Evolutionary conservation across 208 protist genomes (phyloP).

Genomic region (Strigomonas culicis): DNA sequence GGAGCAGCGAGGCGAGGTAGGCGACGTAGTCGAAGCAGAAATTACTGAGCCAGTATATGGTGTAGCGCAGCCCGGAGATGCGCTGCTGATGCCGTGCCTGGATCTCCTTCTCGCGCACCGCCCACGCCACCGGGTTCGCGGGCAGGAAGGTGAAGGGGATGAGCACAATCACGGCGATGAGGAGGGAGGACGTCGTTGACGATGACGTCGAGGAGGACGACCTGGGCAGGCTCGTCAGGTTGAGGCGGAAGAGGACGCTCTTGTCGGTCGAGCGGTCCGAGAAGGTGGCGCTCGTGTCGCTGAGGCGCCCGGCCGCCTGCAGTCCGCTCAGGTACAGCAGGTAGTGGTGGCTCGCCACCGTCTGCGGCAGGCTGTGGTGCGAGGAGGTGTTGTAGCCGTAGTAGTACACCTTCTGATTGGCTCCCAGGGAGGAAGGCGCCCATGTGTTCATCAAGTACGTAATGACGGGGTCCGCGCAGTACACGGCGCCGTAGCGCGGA

Average conservation of each 20-base stretch:
- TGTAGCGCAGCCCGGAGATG: constrained; percentile 44
- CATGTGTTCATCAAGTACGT: too few relatives aligned
- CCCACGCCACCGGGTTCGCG: constrained; percentile 48
- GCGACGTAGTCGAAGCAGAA: constrained; percentile 57
- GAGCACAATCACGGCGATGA: constrained; percentile 53
- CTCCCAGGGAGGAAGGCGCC: too few relatives aligned
- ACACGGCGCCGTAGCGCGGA: too few relatives aligned
- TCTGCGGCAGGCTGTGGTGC: constrained; percentile 21
- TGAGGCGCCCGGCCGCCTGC: too few relatives aligned
- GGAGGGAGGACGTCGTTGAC: constrained; percentile 25
- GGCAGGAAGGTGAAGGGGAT: constrained; percentile 73
- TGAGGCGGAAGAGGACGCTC: too few relatives aligned
- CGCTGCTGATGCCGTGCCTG: constrained; percentile 57
- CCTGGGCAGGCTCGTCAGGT: too few relatives aligned
- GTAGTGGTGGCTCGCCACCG: constrained; percentile 27
- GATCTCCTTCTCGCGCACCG: constrained; percentile 54
- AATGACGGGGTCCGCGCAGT: too few relatives aligned
- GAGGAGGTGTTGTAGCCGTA: constrained; percentile 32
- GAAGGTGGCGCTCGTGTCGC: too few relatives aligned
- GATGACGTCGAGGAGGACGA: constrained; percentile 6
- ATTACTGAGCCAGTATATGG: constrained; percentile 63
- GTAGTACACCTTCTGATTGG: too few relatives aligned
- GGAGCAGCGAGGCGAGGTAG: constrained; percentile 41
- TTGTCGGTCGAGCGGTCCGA: too few relatives aligned
- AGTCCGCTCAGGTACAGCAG: not conserved